Percentiles rank a stretch among this genome's conserved stretches.
Evolutionary conservation across 23 red algal genomes (phyloP).

Genomic region (Gracilaria domingensis): DNA sequence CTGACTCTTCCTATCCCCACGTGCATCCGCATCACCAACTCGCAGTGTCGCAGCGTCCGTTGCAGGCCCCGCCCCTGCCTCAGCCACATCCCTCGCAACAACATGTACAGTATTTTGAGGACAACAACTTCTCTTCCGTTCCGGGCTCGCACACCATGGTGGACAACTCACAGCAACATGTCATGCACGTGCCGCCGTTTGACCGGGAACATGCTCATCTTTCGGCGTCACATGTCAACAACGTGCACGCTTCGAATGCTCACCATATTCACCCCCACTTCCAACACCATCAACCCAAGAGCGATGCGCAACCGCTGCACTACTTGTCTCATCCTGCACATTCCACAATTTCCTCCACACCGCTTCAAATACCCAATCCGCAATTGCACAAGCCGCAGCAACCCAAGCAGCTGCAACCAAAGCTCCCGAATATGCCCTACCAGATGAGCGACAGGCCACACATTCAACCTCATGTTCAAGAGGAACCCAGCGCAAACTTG

Average conservation of each 20-base stretch:
- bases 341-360: not conserved
- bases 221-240: not conserved
- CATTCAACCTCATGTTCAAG: slow-evolving; percentile 3
- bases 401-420: not conserved
- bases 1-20: not conserved
- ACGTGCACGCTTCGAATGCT: not conserved
- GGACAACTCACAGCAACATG: not conserved
- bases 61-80: not conserved
- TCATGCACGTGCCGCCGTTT: not conserved
- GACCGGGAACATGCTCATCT: not conserved
- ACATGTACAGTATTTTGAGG: slow-evolving; percentile 23
- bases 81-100: not conserved
- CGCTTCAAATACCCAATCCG: not conserved
- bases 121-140: not conserved
- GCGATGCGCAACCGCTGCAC: not conserved
- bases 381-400: not conserved
- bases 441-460: not conserved
- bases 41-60: not conserved
- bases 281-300: not conserved
- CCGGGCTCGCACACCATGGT: not conserved
- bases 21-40: slow-evolving; percentile 6
- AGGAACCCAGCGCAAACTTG: not conserved
- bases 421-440: not conserved
- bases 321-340: not conserved
- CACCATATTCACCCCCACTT: slow-evolving; percentile 7